Base-by-base conservation (phyloP, 2,329 filamentous ascomycete species). In the Aspergillus ochraceus region DNA sequence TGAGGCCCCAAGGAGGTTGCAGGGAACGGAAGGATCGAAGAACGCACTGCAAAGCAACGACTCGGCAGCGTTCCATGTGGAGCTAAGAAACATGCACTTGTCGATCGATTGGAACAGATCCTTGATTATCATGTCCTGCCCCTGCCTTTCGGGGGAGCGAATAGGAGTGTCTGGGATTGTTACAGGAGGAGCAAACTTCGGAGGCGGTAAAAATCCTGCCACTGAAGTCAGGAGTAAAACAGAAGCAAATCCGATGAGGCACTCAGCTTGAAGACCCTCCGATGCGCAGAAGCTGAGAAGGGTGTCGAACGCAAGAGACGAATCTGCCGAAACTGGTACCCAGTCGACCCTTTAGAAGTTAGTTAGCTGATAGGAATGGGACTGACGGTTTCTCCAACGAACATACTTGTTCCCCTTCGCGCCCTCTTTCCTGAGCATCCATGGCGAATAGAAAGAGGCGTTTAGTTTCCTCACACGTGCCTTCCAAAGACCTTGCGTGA, bases 21-120 rank as follows among this genome's bases (percentile, higher is more conserved):
- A 70, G 10, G 66, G 63, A 54, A 69, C 32, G 8, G 54, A 56
- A 14, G 67, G 67, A 47, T 68, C 61, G 19, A 70, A 67, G 50
- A 70, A 69, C 8, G 59, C 50, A 52, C 67, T 68, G 55, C 66
- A 65, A 3, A 66, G 50, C 17, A 70, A 57, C 4, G 67, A 68
- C 56, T 70, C 67, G 17, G 68, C 36, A 20, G 63, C 66, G 36
- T 66, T 62, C 26, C 59, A 56, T 5, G 64, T 66, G 22, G 65
- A 55, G 52, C 66, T 66, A 6, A 70, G 59, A 53, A 46, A 53
- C 5, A 61, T 59, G 49, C 22, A 59, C 26, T 20, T 55, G 26
- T 61, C 53, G 8, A 56, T 55, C 0, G 39, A 32, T 19, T 32
- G 49, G 10, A 51, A 55, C 0, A 61, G n/a, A 6, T 51, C 22